Percentiles rank a stretch among this genome's conserved stretches.
Evolutionary conservation across 2,329 filamentous ascomycete species (phyloP).

Genomic region (Colletotrichum graminicola): DNA sequence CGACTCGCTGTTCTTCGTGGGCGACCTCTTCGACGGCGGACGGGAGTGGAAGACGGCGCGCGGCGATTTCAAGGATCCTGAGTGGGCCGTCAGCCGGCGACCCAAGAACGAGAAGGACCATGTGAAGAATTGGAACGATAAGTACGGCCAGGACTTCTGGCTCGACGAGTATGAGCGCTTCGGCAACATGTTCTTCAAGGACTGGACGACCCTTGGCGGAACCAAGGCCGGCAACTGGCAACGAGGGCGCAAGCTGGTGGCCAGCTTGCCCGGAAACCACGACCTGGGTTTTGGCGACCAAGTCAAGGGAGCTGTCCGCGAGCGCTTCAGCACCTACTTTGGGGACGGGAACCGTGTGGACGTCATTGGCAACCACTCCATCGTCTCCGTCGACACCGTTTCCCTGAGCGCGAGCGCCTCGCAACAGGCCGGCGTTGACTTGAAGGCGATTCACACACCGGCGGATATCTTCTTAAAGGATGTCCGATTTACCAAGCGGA

Average conservation of each 20-base stretch:
- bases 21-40: conserved; percentile 95
- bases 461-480: conserved; percentile 80
- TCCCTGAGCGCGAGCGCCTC: conserved; percentile 82
- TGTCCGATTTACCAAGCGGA: conserved; percentile 74
- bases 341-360: conserved; percentile 93
- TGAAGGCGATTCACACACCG: conserved; percentile 78
- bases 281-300: conserved; percentile 92
- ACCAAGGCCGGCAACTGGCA: conserved; percentile 68
- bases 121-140: conserved; percentile 76
- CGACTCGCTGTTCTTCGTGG: conserved; percentile 90
- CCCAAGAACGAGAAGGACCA: conserved; percentile 65
- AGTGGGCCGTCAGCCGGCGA: conserved; percentile 66
- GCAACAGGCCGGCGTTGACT: conserved; percentile 63
- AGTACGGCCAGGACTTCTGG: conserved; percentile 88
- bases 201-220: conserved; percentile 69
- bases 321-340: conserved; percentile 89
- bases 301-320: conserved; percentile 82
- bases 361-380: conserved; percentile 92
- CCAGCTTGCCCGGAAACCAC: conserved; percentile 92
- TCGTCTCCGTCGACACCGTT: conserved; percentile 90
- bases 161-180: conserved; percentile 88
- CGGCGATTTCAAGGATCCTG: conserved; percentile 70
- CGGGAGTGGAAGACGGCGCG: conserved; percentile 88
- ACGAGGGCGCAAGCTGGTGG: conserved; percentile 81
- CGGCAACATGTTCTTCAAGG: conserved; percentile 83